Percentiles rank a stretch among this genome's conserved stretches.
Evolutionary conservation across 805 yeast genomes (phyloP).

Genomic region (Vanderwaltozyma yarrowii): DNA sequence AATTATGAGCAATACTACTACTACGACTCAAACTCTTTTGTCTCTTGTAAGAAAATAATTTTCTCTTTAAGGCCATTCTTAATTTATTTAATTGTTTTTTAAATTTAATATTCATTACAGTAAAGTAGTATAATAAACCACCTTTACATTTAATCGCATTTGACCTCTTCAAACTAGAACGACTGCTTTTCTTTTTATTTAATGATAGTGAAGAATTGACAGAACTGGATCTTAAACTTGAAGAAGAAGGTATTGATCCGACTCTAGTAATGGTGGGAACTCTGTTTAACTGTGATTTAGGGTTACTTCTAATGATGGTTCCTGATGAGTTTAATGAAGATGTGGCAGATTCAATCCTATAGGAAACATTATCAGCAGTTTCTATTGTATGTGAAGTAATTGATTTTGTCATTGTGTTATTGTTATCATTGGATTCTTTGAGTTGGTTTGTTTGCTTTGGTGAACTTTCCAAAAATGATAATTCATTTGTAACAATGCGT

Average conservation of each 20-base stretch:
- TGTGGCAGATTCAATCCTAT: slow-evolving; percentile 15
- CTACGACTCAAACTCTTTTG: not conserved
- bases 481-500: not conserved
- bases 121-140: slow-evolving; percentile 29
- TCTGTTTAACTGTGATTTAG: slow-evolving; percentile 1
- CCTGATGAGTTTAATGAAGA: not conserved
- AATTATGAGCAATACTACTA: not conserved
- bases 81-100: slow-evolving; percentile 19
- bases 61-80: slow-evolving; percentile 22
- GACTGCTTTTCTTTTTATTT: not conserved
- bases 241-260: slow-evolving; percentile 5
- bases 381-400: slow-evolving; percentile 16
- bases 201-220: slow-evolving; percentile 1
- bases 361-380: slow-evolving; percentile 24
- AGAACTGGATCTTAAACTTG: not conserved
- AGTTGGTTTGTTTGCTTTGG: not conserved
- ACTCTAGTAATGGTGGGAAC: slow-evolving; percentile 14
- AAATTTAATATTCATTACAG: slow-evolving; percentile 18
- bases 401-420: too few relatives aligned
- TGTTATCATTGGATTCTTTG: slow-evolving; percentile 1
- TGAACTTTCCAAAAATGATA: too few relatives aligned
- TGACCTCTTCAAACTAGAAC: slow-evolving; percentile 14
- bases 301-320: not conserved
- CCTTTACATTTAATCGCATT: slow-evolving; percentile 32
- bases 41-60: slow-evolving; percentile 10